Conservation (phyloP, 495 filamentous ascomycete species). For the Podospora fimiseda region DNA sequence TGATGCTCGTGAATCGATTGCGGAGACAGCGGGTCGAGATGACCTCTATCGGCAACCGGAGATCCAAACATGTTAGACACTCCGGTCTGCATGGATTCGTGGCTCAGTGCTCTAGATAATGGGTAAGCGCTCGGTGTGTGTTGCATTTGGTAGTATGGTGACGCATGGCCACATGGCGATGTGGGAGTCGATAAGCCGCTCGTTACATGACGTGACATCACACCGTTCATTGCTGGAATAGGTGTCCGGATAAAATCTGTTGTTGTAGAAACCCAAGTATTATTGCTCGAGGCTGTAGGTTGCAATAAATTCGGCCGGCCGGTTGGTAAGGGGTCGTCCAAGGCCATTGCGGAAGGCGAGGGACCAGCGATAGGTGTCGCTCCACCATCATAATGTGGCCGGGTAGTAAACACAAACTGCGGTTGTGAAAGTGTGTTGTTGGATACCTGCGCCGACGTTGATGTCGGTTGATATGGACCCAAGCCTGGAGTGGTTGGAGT, state of each 20-base stretch:
- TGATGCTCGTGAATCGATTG: slow-evolving; percentile 11
- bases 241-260: slow-evolving; percentile 10
- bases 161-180: slow-evolving; percentile 8
- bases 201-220: background rate
- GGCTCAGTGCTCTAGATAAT: slow-evolving; percentile 21
- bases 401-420: slow-evolving; percentile 19
- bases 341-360: slow-evolving; percentile 15
- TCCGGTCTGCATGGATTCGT: slow-evolving; percentile 18
- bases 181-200: slow-evolving; percentile 12
- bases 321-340: slow-evolving; percentile 16
- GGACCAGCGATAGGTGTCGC: slow-evolving; percentile 4
- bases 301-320: slow-evolving; percentile 7
- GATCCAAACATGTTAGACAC: slow-evolving; percentile 12
- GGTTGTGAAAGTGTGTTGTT: slow-evolving; percentile 2
- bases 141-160: slow-evolving; percentile 15
- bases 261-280: slow-evolving; percentile 1
- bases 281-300: slow-evolving; percentile 5
- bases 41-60: slow-evolving; percentile 7
- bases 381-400: slow-evolving; percentile 6
- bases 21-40: slow-evolving; percentile 12
- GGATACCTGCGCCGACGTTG: slow-evolving; percentile 1
- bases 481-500: slow-evolving; percentile 3
- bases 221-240: slow-evolving; percentile 3
- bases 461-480: slow-evolving; percentile 7
- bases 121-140: slow-evolving; percentile 7